Base-by-base conservation (phyloP, 164 flowering plant species). In the Paratinospora sagittata region DNA sequence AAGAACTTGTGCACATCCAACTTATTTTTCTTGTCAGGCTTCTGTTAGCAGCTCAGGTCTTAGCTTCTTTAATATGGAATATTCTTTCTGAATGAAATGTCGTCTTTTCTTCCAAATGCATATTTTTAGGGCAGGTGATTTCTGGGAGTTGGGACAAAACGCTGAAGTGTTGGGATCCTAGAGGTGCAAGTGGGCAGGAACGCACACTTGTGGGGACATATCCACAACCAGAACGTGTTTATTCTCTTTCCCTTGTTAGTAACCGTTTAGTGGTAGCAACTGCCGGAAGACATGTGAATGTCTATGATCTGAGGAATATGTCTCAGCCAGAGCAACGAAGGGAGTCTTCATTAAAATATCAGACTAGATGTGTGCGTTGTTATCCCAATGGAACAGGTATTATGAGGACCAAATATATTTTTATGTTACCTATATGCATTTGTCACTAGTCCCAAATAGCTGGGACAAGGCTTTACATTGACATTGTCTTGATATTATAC, bases 131-230 rank as follows among this genome's bases (percentile, higher is more conserved):
- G 61, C 99, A 96, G 85, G 90, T 93, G 64, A 87, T 96, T 61
- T 88, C 95, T 69, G 99, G 99, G 49, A 90, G 99, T 75, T 96
- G 99, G 99, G 99, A 96, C 76, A 96, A 89, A 78, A 93, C 97
- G 47, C 65, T 96, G 27, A 96, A 96, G 81, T 96, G 97, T 77
- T 96, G 99, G 99, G 99, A 96, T 80, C 97, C 99, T 62, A 90
- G 99, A 84, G 98, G 98, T 70, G 97, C 97, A 43, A 91, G 93
- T 74, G 97, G 98, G 68, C 92, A 88, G 79, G 97, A 91, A 68
- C 92, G 84, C 24, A 88, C 97, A 21, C 93, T 91, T 71, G 90
- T 93, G 67, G 98, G 98, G 62, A 90, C 93, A 34, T 93, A 96
- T 41, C 75, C 82, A 47, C 99, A 96, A 74, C 97, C 98, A 30